These are phyloP conservation scores for Dipodascus geniculatus DNA, from an alignment of 805 yeast genomes.

Conservation along the genomic window DNA sequence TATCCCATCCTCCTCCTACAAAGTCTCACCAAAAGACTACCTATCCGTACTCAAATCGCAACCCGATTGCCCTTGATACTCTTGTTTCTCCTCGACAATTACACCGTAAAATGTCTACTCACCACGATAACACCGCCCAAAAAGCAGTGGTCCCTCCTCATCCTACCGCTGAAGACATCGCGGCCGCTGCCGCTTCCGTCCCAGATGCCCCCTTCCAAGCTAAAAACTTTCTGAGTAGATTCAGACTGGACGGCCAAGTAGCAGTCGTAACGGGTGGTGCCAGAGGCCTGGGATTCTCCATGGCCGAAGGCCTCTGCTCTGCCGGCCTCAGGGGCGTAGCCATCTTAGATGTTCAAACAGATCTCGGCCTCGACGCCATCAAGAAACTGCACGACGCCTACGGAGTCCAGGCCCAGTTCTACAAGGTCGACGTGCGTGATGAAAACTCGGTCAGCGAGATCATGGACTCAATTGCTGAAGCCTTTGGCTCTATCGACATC, in stretches of 20 bases:
- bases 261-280: conserved; percentile 60
- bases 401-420: conserved; percentile 50
- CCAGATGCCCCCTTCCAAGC: conserved; percentile 25
- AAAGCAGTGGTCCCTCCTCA: conserved; percentile 29
- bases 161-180: conserved; percentile 27
- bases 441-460: conserved; percentile 36
- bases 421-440: conserved; percentile 54
- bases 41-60: too few relatives aligned
- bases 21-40: too few relatives aligned
- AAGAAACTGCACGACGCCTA: conserved; percentile 37
- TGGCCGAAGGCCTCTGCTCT: conserved; percentile 50
- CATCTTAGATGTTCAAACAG: conserved; percentile 44
- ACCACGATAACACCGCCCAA: conserved; percentile 19
- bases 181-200: conserved; percentile 23
- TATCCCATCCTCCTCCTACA: too few relatives aligned
- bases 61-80: too few relatives aligned
- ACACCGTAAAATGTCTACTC: not conserved
- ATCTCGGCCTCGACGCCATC: conserved; percentile 52
- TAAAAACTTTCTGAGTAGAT: conserved; percentile 28
- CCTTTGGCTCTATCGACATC: conserved; percentile 44
- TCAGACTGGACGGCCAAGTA: conserved; percentile 51
- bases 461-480: conserved; percentile 39
- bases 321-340: conserved; percentile 43
- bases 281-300: conserved; percentile 50
- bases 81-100: too few relatives aligned